Evolutionary conservation across 1,139 yeast species (phyloP), one percentile per base, ranked within the genome.

Genomic region (Zygoascus hellenicus): DNA sequence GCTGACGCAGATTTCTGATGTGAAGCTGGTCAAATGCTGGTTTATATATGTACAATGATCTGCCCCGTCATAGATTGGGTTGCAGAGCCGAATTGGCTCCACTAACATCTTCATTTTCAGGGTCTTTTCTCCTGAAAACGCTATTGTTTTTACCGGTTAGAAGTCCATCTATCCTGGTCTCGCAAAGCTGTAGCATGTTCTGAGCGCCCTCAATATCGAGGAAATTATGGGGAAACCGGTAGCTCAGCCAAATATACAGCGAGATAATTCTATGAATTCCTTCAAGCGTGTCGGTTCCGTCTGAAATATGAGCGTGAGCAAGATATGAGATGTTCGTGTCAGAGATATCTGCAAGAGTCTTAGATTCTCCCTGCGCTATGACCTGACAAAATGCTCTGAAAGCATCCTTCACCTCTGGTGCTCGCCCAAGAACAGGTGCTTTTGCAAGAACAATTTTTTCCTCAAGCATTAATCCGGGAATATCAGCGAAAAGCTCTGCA

Each of bases 211-310:
- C 85, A 28, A 80, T 72, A 61, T 88, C 96, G 9, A 84, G 76
- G 58, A 89, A 85, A 46, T 81, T 73, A 34, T 83, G 79, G 0
- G 97, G 96, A 71, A 85, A 90, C 59, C 97, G 58, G 61, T 87
- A 92, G 51, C 87, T 76, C 53, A 92, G 71, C 98, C 98, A 92
- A 63, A 88, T 69, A 61, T 79, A 90, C 11, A 87, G 68, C 54
- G 83, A 74, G 19, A 87, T 73, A 42, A 79, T 68, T 54, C 80
- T 77, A 67, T 92, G 96, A 53, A 84, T 68, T 16, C 75, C 75
- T 61, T 90, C 97, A 43, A 87, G 71, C 2, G 50, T 41, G 43
- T 55, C 58, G 15, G 54, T 46, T 10, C 31, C 32, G 6, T 48
- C 47, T 16, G 46, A 39, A 7, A 46, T 32, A 45, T 47, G 43